These are phyloP conservation scores for Rhodotorula glutinis DNA, from an alignment of 1,284 basidiomycete genomes.

Conservation along the genomic window DNA sequence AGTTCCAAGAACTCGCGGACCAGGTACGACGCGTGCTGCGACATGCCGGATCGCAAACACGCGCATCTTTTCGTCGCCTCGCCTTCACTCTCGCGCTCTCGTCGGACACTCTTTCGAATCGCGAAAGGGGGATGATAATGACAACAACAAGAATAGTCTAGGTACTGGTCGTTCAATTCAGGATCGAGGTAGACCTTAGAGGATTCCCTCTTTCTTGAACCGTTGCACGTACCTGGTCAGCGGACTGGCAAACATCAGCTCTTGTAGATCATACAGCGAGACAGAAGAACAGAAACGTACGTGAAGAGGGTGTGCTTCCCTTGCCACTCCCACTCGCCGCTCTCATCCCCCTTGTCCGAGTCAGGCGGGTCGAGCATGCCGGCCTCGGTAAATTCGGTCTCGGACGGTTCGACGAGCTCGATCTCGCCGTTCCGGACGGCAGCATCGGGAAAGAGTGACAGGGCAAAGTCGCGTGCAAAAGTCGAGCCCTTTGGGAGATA, in stretches of 20 bases:
- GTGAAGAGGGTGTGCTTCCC: conserved; percentile 30
- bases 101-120: background rate
- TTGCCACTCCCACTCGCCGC: conserved; percentile 34
- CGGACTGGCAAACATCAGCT: too few species aligned
- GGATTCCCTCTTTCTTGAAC: conserved; percentile 37
- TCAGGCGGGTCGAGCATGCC: conserved; percentile 21
- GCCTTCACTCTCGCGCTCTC: too few species aligned
- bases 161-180: too few species aligned
- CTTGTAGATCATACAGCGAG: too few species aligned
- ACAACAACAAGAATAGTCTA: too few species aligned
- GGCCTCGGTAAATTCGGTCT: conserved; percentile 16
- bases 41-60: background rate
- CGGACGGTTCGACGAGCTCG: conserved; percentile 9
- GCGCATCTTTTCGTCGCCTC: background rate
- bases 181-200: background rate
- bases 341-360: background rate
- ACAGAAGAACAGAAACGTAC: conserved; percentile 4
- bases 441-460: conserved; percentile 30
- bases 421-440: conserved; percentile 35
- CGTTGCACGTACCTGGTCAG: conserved; percentile 30
- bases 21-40: conserved; percentile 65
- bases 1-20: conserved; percentile 81
- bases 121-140: too few species aligned
- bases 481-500: conserved; percentile 33
- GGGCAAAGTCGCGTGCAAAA: conserved; percentile 33